Percentiles rank a stretch among this genome's conserved stretches.
Conservation (phyloP, 2,329 filamentous ascomycete genomes). For the Nothophaeocryptopus gaeumannii region DNA sequence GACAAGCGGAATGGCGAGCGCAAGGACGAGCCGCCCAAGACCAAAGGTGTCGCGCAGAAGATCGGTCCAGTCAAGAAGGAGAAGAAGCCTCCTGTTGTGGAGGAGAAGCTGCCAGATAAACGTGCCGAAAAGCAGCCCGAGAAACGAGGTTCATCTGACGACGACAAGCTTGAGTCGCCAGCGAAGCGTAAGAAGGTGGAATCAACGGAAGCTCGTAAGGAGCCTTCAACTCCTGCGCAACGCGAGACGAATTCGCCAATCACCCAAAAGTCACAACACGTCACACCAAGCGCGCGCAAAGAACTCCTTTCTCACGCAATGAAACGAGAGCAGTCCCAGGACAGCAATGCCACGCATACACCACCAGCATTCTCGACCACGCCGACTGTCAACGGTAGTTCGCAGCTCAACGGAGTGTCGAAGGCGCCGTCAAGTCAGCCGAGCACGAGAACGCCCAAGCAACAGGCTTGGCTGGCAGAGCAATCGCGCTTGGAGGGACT, state of each 20-base stretch:
- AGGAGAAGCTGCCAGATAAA: conserved; percentile 8
- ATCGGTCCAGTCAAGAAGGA: conserved; percentile 25
- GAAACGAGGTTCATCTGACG: conserved; percentile 14
- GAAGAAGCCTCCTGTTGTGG: conserved; percentile 10
- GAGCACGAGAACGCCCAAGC: conserved; percentile 30
- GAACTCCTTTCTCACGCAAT: conserved; percentile 28
- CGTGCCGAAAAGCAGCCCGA: conserved; percentile 8
- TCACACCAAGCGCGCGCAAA: conserved; percentile 28
- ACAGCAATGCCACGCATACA: conserved; percentile 25
- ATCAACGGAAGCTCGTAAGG: conserved; percentile 17
- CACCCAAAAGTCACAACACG: conserved; percentile 23
- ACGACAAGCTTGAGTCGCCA: conserved; percentile 15
- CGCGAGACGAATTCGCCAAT: conserved; percentile 23
- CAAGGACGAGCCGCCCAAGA: conserved; percentile 17
- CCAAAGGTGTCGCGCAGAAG: conserved; percentile 33
- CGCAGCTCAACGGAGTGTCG: conserved; percentile 17
- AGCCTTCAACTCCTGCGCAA: conserved; percentile 27
- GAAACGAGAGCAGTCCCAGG: conserved; percentile 26
- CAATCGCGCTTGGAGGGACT: conserved; percentile 42
- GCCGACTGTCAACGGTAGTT: conserved; percentile 16
- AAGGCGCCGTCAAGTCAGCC: conserved; percentile 24
- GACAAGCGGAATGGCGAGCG: conserved; percentile 17
- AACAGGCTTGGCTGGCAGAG: conserved; percentile 38
- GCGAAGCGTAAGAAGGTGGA: conserved; percentile 29
- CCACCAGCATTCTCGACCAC: conserved; percentile 26